Conservation (phyloP, 2,329 filamentous ascomycete species). For the Cadophora gregata region DNA sequence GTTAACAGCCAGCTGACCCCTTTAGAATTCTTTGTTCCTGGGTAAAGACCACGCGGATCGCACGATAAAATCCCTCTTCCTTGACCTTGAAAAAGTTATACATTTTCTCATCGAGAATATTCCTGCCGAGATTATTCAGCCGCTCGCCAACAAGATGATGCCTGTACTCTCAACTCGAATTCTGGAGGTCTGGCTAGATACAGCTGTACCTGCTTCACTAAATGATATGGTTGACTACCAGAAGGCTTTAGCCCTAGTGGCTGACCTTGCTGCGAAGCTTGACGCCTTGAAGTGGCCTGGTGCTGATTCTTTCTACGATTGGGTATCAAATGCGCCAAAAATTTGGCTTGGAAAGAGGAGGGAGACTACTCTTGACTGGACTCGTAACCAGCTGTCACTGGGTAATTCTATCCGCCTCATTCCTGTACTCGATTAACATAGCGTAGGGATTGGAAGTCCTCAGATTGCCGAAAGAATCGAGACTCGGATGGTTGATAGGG, state of each 20-base stretch:
- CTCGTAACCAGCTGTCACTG: slow-evolving; percentile 70
- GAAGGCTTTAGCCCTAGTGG: slow-evolving; percentile 67
- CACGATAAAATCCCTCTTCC: slow-evolving; percentile 57
- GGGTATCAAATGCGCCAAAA: slow-evolving; percentile 79
- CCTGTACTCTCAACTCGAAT: slow-evolving; percentile 71
- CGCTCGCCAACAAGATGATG: slow-evolving; percentile 73
- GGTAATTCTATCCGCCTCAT: slow-evolving; percentile 21
- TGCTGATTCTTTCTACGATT: slow-evolving; percentile 71
- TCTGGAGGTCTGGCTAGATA: slow-evolving; percentile 75
- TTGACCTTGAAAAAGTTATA: slow-evolving; percentile 59
- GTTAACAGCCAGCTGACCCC: neutral
- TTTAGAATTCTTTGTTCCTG: slow-evolving; percentile 52
- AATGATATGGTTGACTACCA: slow-evolving; percentile 76
- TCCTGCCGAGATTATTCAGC: slow-evolving; percentile 59
- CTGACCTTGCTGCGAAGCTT: slow-evolving; percentile 68
- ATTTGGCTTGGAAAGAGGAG: slow-evolving; percentile 87
- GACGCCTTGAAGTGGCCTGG: slow-evolving; percentile 67
- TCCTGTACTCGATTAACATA: neutral
- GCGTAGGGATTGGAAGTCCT: slow-evolving; percentile 66
- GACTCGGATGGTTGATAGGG: slow-evolving; percentile 75
- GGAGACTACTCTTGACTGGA: slow-evolving; percentile 77
- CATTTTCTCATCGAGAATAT: slow-evolving; percentile 58
- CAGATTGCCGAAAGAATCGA: slow-evolving; percentile 83
- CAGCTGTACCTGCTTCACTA: slow-evolving; percentile 76
- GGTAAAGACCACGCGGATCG: slow-evolving; percentile 49